Evolutionary conservation across 192 early-diverging fungal species (phyloP).

Genomic region (Chytriomyces confervae): DNA sequence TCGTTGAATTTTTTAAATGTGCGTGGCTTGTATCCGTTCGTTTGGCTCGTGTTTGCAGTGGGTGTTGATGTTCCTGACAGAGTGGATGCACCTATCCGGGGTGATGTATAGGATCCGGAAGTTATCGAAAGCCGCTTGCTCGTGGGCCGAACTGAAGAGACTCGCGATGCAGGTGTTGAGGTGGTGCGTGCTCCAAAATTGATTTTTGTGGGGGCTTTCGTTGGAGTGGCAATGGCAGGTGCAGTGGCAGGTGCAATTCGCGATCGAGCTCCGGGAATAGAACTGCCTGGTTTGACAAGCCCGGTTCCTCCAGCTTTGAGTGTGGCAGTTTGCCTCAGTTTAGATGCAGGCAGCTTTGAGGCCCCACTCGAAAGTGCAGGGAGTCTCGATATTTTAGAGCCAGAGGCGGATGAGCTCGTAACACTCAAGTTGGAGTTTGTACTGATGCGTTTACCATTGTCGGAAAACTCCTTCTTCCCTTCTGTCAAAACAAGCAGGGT

Average conservation of each 20-base stretch:
- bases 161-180: background rate
- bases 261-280: background rate
- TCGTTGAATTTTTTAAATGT: conserved; percentile 47
- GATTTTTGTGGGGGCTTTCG: conserved; percentile 18
- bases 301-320: background rate
- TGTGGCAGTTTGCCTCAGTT: background rate
- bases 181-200: conserved; percentile 4
- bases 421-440: background rate
- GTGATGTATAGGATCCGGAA: background rate
- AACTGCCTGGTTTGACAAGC: background rate
- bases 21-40: conserved; percentile 40
- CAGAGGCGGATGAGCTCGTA: background rate
- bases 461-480: background rate
- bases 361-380: background rate
- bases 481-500: background rate
- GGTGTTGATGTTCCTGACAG: no score
- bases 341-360: background rate
- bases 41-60: background rate
- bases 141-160: background rate
- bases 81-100: background rate
- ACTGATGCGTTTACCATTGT: background rate
- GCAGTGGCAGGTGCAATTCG: background rate
- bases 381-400: background rate
- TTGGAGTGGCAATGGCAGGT: background rate
- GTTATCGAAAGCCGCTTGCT: background rate